These are phyloP conservation scores for Pharus latifolius DNA, from an alignment of 176 grass and related monocot species.

Conservation along the genomic window DNA sequence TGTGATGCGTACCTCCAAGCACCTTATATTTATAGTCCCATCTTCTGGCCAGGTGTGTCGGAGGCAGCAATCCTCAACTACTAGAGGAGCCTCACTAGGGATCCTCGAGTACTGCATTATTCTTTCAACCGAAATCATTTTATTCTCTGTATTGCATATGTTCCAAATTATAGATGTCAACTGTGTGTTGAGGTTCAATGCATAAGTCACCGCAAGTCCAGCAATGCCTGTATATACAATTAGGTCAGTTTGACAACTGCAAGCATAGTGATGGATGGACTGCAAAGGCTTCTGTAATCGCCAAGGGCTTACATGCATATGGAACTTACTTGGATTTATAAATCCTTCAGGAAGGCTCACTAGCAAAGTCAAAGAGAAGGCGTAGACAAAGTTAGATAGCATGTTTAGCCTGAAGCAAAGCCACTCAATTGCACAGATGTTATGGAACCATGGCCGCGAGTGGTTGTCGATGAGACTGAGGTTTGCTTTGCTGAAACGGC, in stretches of 20 bases:
- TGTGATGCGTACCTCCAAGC: conserved; percentile 58
- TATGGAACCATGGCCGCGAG: conserved; percentile 91
- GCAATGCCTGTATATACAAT: conserved; percentile 62
- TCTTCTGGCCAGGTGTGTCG: conserved; percentile 71
- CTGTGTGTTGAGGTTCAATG: conserved; percentile 85
- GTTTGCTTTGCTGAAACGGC: conserved; percentile 79
- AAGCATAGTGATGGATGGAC: too few species aligned
- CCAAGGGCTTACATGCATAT: conserved; percentile 4
- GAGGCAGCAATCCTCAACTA: conserved; percentile 42
- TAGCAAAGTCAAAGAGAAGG: conserved; percentile 77
- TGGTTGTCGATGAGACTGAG: conserved; percentile 59
- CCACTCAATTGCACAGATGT: conserved; percentile 74
- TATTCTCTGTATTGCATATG: conserved; percentile 90
- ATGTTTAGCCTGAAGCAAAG: conserved; percentile 87
- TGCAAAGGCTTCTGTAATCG: conserved; percentile 2
- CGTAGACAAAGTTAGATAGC: conserved; percentile 88
- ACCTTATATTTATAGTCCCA: conserved; percentile 70
- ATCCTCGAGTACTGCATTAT: conserved; percentile 93
- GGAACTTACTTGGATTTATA: conserved; percentile 90
- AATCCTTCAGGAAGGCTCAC: conserved; percentile 95
- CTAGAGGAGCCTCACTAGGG: conserved; percentile 73
- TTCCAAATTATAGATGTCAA: conserved; percentile 81
- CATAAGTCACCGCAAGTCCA: conserved; percentile 93
- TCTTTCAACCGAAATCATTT: conserved; percentile 99
- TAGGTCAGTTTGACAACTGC: neutral